A percentile compares a stretch with the other conserved stretches of the same genome.
Conservation (phyloP, 139 green algal genomes). For the Yamagishiella unicocca region DNA sequence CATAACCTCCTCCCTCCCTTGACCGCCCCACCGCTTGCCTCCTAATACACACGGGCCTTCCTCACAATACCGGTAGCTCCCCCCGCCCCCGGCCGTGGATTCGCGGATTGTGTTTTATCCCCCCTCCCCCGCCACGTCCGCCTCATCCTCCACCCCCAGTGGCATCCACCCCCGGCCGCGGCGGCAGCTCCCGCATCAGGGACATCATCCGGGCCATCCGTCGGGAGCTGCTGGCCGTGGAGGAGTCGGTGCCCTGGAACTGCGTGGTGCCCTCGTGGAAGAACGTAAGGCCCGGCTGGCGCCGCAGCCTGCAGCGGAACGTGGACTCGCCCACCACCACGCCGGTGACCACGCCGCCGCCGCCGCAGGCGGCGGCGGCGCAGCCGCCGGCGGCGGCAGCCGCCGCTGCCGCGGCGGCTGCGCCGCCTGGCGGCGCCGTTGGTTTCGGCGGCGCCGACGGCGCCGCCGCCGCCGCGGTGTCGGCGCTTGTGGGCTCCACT, state of each 20-base stretch:
- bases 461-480: neutral
- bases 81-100: no score
- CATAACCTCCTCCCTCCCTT: no score
- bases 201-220: conserved; percentile 10
- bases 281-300: conserved; percentile 25
- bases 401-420: neutral
- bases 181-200: conserved; percentile 1
- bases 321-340: neutral
- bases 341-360: neutral
- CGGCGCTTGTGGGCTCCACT: conserved; percentile 9
- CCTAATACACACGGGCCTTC: no score
- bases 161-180: neutral
- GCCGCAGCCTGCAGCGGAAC: neutral
- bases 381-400: neutral
- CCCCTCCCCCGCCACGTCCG: neutral
- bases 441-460: neutral
- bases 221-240: conserved; percentile 19
- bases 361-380: neutral
- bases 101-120: neutral
- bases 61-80: no score
- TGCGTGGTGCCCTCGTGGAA: conserved; percentile 4
- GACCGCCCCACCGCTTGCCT: no score
- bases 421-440: neutral
- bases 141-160: no score
- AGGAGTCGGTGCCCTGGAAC: conserved; percentile 43